These are phyloP conservation scores for Vanrija pseudolonga DNA, from an alignment of 1,284 basidiomycete genomes.

Conservation along the genomic window DNA sequence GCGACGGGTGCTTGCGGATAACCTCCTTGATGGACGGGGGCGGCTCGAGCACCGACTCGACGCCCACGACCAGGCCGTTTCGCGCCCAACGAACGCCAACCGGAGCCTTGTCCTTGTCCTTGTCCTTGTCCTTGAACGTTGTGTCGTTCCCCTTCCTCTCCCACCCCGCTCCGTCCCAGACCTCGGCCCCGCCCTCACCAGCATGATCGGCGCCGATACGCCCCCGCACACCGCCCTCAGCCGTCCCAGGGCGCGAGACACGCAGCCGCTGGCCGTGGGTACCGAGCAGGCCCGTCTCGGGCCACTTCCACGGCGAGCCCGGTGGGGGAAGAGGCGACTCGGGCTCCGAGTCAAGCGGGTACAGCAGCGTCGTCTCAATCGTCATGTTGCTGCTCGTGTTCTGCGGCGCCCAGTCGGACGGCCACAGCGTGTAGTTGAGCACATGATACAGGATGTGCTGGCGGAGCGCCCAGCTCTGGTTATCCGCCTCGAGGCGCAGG, in stretches of 20 bases:
- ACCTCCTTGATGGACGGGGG: slow-evolving; percentile 67
- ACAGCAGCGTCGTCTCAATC: slow-evolving; percentile 63
- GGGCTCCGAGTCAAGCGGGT: slow-evolving; percentile 55
- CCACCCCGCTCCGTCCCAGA: slow-evolving; percentile 46
- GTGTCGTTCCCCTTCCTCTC: background rate
- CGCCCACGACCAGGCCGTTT: slow-evolving; percentile 75
- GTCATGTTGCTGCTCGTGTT: slow-evolving; percentile 27
- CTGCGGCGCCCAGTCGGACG: slow-evolving; percentile 20
- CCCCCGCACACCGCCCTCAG: slow-evolving; percentile 51
- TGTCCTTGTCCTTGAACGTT: slow-evolving; percentile 16
- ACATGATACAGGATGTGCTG: slow-evolving; percentile 94
- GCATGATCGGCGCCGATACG: slow-evolving; percentile 69
- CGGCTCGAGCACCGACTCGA: slow-evolving; percentile 70
- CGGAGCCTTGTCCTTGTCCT: slow-evolving; percentile 41
- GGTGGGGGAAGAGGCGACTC: slow-evolving; percentile 60
- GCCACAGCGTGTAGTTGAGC: slow-evolving; percentile 72
- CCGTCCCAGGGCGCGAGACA: slow-evolving; percentile 49
- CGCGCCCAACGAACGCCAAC: slow-evolving; percentile 52
- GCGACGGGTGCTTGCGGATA: slow-evolving; percentile 59
- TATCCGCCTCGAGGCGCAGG: slow-evolving; percentile 56
- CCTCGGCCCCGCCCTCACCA: slow-evolving; percentile 60
- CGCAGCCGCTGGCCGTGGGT: slow-evolving; percentile 78
- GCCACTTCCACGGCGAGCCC: slow-evolving; percentile 74
- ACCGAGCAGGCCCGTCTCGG: slow-evolving; percentile 68
- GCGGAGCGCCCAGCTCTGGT: slow-evolving; percentile 65